phyloP scores from a whole-genome alignment of 2,329 filamentous ascomycete species.

The Aspergillus tubingensis region DNA sequence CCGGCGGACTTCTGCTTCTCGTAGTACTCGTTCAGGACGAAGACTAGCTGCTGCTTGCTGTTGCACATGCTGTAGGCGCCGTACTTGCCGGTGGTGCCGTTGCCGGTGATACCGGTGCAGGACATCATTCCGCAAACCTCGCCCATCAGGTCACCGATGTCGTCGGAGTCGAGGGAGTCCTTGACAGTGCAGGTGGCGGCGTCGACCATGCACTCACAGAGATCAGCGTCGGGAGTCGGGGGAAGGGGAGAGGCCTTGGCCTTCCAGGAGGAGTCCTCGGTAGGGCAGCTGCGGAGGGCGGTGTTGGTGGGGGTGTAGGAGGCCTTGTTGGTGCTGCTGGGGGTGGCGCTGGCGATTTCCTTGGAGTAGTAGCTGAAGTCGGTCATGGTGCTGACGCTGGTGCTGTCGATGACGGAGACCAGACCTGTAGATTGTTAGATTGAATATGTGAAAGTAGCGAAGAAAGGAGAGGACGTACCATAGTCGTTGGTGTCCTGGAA shows the following conservation, averaged over 20 bases:
- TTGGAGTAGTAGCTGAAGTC: constrained; percentile 73
- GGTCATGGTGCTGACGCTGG: constrained; percentile 64
- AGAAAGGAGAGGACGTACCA: constrained; percentile 66
- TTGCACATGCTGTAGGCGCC: constrained; percentile 52
- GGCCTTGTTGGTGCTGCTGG: constrained; percentile 63
- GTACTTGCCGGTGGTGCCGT: constrained; percentile 45
- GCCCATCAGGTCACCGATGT: constrained; percentile 61
- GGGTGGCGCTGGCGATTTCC: constrained; percentile 66
- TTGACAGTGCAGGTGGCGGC: constrained; percentile 69
- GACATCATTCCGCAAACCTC: constrained; percentile 43
- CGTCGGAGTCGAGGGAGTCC: constrained; percentile 29
- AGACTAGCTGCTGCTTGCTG: constrained; percentile 46
- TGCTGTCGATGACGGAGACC: constrained; percentile 62
- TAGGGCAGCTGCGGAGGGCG: constrained; percentile 70
- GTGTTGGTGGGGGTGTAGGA: constrained; percentile 74
- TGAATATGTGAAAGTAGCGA: background rate
- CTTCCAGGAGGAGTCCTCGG: constrained; percentile 62
- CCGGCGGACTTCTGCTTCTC: constrained; percentile 32
- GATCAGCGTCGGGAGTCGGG: constrained; percentile 71
- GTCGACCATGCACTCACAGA: constrained; percentile 82
- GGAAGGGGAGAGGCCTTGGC: constrained; percentile 67
- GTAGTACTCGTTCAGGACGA: constrained; percentile 50
- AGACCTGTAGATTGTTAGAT: constrained; percentile 23
- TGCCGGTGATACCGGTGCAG: constrained; percentile 43
- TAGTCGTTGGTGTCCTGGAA: constrained; percentile 61